These are phyloP conservation scores for Cubamyces sp. DNA, from an alignment of 768 basidiomycete genomes.

Conservation along the genomic window DNA sequence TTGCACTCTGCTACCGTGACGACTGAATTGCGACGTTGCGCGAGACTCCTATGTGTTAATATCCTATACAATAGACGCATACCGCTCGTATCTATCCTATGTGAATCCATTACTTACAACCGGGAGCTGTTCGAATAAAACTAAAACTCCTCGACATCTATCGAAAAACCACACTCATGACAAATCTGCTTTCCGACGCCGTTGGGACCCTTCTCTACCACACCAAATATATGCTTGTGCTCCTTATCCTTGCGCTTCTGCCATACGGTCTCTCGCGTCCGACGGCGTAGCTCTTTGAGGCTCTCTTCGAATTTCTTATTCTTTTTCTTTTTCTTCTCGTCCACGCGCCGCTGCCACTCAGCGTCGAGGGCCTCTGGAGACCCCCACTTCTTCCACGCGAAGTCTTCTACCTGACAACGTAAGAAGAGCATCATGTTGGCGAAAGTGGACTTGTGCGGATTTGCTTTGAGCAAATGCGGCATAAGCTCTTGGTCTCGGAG, in stretches of 20 bases:
- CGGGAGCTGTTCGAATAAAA: background rate
- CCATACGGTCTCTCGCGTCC: slow-evolving; percentile 90
- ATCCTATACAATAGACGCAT: background rate
- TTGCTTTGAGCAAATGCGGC: slow-evolving; percentile 92
- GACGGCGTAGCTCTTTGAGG: slow-evolving; percentile 77
- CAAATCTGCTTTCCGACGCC: slow-evolving; percentile 76
- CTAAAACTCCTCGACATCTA: slow-evolving; percentile 85
- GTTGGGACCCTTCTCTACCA: slow-evolving; percentile 53
- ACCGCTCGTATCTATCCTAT: background rate
- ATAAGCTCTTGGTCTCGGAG: slow-evolving; percentile 89
- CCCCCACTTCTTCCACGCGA: slow-evolving; percentile 99
- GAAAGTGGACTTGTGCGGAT: slow-evolving; percentile 93
- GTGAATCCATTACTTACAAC: background rate
- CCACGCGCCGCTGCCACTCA: slow-evolving; percentile 79
- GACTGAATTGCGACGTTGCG: too few relatives aligned
- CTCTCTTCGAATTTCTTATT: slow-evolving; percentile 95
- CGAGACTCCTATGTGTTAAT: too few relatives aligned
- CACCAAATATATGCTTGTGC: slow-evolving; percentile 85
- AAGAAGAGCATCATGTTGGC: slow-evolving; percentile 99
- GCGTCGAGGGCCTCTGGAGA: slow-evolving; percentile 87
- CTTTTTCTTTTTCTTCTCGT: slow-evolving; percentile 87
- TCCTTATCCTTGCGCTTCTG: slow-evolving; percentile 85
- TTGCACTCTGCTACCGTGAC: background rate
- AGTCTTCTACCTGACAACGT: slow-evolving; percentile 91
- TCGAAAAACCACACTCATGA: slow-evolving; percentile 86